Percentiles rank a stretch among this genome's conserved stretches.
phyloP scores from a whole-genome alignment of 2,329 filamentous ascomycete species.

The Zalaria sp. region DNA sequence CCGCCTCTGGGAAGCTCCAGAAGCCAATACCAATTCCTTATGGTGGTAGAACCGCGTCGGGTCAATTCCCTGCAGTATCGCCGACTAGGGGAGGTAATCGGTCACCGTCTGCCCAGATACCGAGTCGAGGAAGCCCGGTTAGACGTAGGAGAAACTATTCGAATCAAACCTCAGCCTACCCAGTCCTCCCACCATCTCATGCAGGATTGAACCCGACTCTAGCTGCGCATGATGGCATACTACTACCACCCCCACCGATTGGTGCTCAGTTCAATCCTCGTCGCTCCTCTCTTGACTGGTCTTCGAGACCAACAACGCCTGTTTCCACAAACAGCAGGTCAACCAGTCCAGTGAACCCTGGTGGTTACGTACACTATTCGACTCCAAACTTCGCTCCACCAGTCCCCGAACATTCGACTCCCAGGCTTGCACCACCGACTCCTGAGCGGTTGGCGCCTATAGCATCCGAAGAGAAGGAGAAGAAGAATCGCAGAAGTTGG shows the following conservation, averaged over 20 bases:
- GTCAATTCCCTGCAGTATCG: too few relatives aligned
- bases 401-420: not conserved
- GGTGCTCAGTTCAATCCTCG: not conserved
- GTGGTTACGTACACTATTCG: not conserved
- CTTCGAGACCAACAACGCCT: slow-evolving; percentile 1
- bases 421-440: too few relatives aligned
- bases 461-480: slow-evolving; percentile 11
- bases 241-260: slow-evolving; percentile 1
- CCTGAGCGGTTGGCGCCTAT: slow-evolving; percentile 1
- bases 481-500: slow-evolving; percentile 16
- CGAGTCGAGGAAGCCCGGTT: too few relatives aligned
- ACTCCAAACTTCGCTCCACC: slow-evolving; percentile 1
- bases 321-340: slow-evolving; percentile 1
- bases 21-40: too few relatives aligned
- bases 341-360: not conserved
- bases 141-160: too few relatives aligned
- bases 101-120: too few relatives aligned
- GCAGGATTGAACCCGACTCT: slow-evolving; percentile 1
- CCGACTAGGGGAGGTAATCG: too few relatives aligned
- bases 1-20: too few relatives aligned
- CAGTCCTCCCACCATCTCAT: not conserved
- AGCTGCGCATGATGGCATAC: slow-evolving; percentile 3
- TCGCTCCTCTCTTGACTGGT: slow-evolving; percentile 1
- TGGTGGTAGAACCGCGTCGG: too few relatives aligned
- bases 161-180: not conserved